Percentiles rank a stretch among this genome's conserved stretches.
phyloP scores from a whole-genome alignment of 164 flowering plant genomes.

The Dillenia suffruticosa region DNA sequence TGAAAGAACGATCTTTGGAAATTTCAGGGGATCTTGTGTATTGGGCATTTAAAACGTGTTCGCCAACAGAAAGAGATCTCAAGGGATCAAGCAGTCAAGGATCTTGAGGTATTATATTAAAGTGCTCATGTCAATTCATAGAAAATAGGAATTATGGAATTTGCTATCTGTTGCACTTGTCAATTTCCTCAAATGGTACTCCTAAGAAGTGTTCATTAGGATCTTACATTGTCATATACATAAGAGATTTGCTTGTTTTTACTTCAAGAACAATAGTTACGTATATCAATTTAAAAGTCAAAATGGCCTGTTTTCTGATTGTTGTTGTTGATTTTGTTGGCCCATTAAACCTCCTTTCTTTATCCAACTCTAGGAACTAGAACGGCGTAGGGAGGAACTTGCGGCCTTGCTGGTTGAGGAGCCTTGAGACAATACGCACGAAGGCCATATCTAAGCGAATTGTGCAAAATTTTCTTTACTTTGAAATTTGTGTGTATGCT shows the following conservation, averaged over 20 bases:
- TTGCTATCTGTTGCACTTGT: neutral
- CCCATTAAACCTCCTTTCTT: neutral
- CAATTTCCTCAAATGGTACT: no score
- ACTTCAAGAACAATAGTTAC: no score
- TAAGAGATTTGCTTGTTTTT: no score
- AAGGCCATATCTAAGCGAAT: neutral
- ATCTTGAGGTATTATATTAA: slow-evolving; percentile 57
- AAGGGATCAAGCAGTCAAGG: slow-evolving; percentile 73
- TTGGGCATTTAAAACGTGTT: slow-evolving; percentile 80
- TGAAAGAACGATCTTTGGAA: neutral
- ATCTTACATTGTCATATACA: no score
- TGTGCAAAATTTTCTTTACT: neutral
- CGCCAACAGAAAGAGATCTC: slow-evolving; percentile 65
- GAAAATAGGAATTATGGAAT: neutral
- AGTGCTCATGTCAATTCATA: neutral
- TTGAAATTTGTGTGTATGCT: no score
- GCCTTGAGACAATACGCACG: slow-evolving; percentile 7
- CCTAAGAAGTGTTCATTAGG: no score
- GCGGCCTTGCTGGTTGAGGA: slow-evolving; percentile 50
- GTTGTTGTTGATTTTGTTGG: neutral
- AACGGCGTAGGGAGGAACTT: slow-evolving; percentile 72
- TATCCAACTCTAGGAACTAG: slow-evolving; percentile 54
- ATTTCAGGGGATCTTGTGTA: slow-evolving; percentile 71
- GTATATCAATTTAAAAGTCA: no score
- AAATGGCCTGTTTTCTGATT: neutral